Percentiles rank a stretch among this genome's conserved stretches.
Conservation (phyloP, 2,329 filamentous ascomycete species). For the Botryotinia convoluta region DNA sequence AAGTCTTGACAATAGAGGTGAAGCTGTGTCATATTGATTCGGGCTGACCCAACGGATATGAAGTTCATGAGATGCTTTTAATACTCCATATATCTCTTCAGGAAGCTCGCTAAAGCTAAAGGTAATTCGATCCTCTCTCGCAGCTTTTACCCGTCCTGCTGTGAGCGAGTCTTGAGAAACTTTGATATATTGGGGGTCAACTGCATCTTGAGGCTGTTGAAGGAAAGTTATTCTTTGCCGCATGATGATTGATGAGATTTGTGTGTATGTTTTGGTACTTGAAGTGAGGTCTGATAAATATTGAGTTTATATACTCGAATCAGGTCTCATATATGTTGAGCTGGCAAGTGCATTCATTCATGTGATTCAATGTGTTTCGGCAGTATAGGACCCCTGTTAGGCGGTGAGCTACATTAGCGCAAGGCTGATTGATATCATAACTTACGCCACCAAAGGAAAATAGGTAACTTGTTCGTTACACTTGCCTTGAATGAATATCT, state of each 20-base stretch:
- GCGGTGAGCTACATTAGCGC: slow-evolving; percentile 2
- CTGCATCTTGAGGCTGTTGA: slow-evolving; percentile 58
- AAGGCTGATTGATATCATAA: slow-evolving; percentile 11
- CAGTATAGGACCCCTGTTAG: not conserved
- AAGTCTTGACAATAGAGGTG: slow-evolving; percentile 71
- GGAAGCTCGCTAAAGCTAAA: slow-evolving; percentile 72
- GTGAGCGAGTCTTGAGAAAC: slow-evolving; percentile 53
- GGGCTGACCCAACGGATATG: slow-evolving; percentile 77
- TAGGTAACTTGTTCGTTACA: not conserved
- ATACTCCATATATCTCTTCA: slow-evolving; percentile 57
- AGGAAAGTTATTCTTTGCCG: slow-evolving; percentile 79
- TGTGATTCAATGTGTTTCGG: not conserved
- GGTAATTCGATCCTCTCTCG: slow-evolving; percentile 77
- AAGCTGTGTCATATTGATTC: slow-evolving; percentile 53
- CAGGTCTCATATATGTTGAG: slow-evolving; percentile 6
- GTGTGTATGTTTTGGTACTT: not conserved
- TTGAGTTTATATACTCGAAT: not conserved
- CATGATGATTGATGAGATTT: slow-evolving; percentile 50
- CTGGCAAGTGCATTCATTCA: not conserved
- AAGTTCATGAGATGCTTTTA: slow-evolving; percentile 66
- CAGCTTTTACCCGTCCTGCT: slow-evolving; percentile 61
- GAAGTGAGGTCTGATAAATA: slow-evolving; percentile 4
- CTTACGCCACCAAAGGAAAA: slow-evolving; percentile 14
- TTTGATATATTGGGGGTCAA: slow-evolving; percentile 62
- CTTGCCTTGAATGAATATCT: not conserved